Evolutionary conservation across 306 rosid species (phyloP), one percentile per base, ranked within the genome.

Genomic region (Rosa lucieae): DNA sequence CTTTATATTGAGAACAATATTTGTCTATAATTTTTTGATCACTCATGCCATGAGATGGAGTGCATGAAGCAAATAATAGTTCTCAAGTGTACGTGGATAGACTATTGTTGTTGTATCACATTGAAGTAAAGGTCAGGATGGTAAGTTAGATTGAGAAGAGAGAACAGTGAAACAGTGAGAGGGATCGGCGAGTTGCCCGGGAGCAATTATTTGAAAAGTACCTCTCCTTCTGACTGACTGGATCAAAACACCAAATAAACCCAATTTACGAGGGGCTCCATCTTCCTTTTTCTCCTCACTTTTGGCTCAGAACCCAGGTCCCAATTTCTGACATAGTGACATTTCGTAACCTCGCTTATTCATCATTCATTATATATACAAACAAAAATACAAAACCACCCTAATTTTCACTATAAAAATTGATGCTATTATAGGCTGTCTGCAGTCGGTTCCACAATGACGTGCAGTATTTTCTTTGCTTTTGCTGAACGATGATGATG

Each of bases 241-340:
- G 51, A 76, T 66, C 21, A 51, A 9, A 23, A 35, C 53, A n/a
- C 75, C 74, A 4, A 29, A n/a, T 39, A 79, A 49, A 14, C 78
- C 59, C 92, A 87, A 89, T 89, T 87, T 87, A 87, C 91, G 91
- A 90, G 87, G 89, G 85, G 5, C 82, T 67, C 80, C 61, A 68
- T 75, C n/a, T 39, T 39, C 26, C 10, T 35, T 63, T 63, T 17
- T 20, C 44, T 18, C 6, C 71, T 37, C 47, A 35, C 71, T 66
- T 66, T 66, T 66, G 70, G n/a, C 10, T 37, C 71, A 37, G 71
- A 37, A 66, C 18, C 5, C 1, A 6, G 48, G 47, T 13, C 71
- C 78, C 70, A 9, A 43, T 14, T 42, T 75, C 78, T 74, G 69
- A 43, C 26, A 23, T 23, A 23, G 26, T 23, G 26, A 23, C 70